Percentiles rank a stretch among this genome's conserved stretches.
Evolutionary conservation across 2,329 filamentous ascomycete genomes (phyloP).

Genomic region (Curvularia verruculosa): DNA sequence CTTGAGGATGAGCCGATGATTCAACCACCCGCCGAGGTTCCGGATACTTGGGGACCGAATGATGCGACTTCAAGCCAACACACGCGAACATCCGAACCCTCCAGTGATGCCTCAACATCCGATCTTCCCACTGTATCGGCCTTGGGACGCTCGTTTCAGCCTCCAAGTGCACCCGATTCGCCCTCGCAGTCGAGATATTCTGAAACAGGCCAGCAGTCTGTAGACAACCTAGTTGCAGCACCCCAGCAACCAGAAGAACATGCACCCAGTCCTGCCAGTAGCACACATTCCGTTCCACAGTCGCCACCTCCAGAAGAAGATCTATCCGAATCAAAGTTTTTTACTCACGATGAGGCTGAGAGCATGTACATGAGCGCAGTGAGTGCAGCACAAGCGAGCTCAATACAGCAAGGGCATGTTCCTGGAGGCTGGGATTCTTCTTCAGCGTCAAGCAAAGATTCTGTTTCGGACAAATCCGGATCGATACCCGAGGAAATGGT

Average conservation of each 20-base stretch:
- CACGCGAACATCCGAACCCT: slow-evolving; percentile 15
- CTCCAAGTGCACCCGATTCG: slow-evolving; percentile 11
- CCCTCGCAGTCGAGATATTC: slow-evolving; percentile 17
- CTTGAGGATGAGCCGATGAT: slow-evolving; percentile 24
- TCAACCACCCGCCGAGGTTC: slow-evolving; percentile 8
- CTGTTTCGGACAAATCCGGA: slow-evolving; percentile 34
- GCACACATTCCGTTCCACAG: slow-evolving; percentile 7
- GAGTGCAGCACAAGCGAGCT: slow-evolving; percentile 48
- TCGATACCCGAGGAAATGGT: slow-evolving; percentile 40
- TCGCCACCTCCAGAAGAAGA: slow-evolving; percentile 25
- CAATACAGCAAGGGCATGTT: slow-evolving; percentile 34
- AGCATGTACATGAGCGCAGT: slow-evolving; percentile 85
- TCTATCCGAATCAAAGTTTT: slow-evolving; percentile 65
- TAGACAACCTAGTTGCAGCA: slow-evolving; percentile 24
- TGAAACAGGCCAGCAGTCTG: slow-evolving; percentile 11
- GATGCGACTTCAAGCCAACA: slow-evolving; percentile 22
- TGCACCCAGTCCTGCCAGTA: slow-evolving; percentile 6
- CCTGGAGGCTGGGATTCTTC: slow-evolving; percentile 54
- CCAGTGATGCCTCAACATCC: slow-evolving; percentile 27
- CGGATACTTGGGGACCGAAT: slow-evolving; percentile 13
- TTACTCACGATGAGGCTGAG: slow-evolving; percentile 79
- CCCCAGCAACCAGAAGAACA: slow-evolving; percentile 21
- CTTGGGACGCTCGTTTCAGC: slow-evolving; percentile 28
- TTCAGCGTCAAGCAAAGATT: slow-evolving; percentile 41
- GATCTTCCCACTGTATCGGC: slow-evolving; percentile 34